Evolutionary conservation across 345 rosid genomes (phyloP).

Genomic region (Salix viminalis): DNA sequence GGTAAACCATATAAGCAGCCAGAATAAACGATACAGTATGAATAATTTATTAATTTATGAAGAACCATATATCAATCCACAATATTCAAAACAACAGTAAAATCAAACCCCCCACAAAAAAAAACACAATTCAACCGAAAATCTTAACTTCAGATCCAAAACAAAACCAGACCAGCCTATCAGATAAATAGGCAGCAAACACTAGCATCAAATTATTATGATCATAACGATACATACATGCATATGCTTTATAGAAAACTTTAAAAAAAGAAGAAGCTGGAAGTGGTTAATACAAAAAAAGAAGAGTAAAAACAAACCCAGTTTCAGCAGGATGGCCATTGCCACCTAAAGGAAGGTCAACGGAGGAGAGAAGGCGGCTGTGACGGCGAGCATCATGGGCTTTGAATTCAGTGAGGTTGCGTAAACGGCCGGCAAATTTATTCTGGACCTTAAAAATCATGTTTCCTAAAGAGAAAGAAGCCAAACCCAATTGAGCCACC

Average conservation of each 20-base stretch:
- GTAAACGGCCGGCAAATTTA: conserved; percentile 51
- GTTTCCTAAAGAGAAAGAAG: conserved; percentile 23
- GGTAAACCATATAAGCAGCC: conserved; percentile 25
- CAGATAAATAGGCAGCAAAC: not conserved
- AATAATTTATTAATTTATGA: not conserved
- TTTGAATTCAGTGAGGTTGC: conserved; percentile 41
- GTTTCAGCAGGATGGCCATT: conserved; percentile 60
- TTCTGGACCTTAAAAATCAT: conserved; percentile 57
- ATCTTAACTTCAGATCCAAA: conserved; percentile 1
- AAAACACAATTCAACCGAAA: too few relatives aligned
- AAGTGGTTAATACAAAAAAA: not conserved
- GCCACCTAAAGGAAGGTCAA: conserved; percentile 73
- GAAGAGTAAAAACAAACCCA: conserved; percentile 44
- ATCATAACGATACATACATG: too few relatives aligned
- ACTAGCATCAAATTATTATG: too few relatives aligned
- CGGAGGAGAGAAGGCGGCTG: conserved; percentile 53
- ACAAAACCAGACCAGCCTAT: not conserved
- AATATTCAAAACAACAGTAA: not conserved
- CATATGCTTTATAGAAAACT: not conserved
- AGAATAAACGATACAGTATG: not conserved
- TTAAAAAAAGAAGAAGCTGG: not conserved
- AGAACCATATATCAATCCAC: not conserved
- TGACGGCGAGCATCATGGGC: conserved; percentile 74
- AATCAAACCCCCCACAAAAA: not conserved
- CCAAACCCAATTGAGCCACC: conserved; percentile 20